phyloP scores from a whole-genome alignment of 495 filamentous ascomycete genomes.

The Penicillium crystallinum region DNA sequence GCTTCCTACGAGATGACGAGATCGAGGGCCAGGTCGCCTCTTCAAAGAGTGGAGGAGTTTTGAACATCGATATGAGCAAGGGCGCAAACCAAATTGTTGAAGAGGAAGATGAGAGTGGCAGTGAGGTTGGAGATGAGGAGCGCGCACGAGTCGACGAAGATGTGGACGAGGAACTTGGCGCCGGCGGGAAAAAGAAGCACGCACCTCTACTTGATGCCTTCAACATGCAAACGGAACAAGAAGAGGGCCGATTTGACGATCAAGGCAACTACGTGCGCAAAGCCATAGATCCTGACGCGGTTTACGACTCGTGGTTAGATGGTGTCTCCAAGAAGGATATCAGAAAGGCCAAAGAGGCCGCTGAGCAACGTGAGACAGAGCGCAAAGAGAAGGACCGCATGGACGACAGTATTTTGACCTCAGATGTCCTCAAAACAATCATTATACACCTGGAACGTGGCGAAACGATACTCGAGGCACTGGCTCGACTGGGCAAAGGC shows the following conservation, averaged over 20 bases:
- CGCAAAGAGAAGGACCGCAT: slow-evolving; percentile 58
- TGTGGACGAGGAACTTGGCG: slow-evolving; percentile 81
- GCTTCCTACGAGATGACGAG: slow-evolving; percentile 66
- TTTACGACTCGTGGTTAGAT: slow-evolving; percentile 88
- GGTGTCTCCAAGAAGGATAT: slow-evolving; percentile 92
- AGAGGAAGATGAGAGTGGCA: slow-evolving; percentile 52
- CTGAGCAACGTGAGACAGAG: slow-evolving; percentile 79
- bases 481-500: slow-evolving; percentile 72
- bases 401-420: slow-evolving; percentile 69
- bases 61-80: slow-evolving; percentile 54
- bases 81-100: slow-evolving; percentile 39
- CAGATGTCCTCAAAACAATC: slow-evolving; percentile 65
- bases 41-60: slow-evolving; percentile 66
- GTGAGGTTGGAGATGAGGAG: slow-evolving; percentile 69
- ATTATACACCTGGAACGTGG: slow-evolving; percentile 71
- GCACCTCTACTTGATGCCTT: slow-evolving; percentile 96
- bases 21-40: slow-evolving; percentile 81
- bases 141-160: slow-evolving; percentile 62
- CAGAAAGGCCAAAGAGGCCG: slow-evolving; percentile 77
- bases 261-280: slow-evolving; percentile 89
- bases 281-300: slow-evolving; percentile 79
- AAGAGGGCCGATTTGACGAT: slow-evolving; percentile 89
- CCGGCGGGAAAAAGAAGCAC: slow-evolving; percentile 84
- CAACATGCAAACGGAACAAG: slow-evolving; percentile 85
- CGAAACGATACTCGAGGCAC: slow-evolving; percentile 84